These are phyloP conservation scores for Cerrena zonata DNA, from an alignment of 1,284 basidiomycete genomes.

Conservation along the genomic window DNA sequence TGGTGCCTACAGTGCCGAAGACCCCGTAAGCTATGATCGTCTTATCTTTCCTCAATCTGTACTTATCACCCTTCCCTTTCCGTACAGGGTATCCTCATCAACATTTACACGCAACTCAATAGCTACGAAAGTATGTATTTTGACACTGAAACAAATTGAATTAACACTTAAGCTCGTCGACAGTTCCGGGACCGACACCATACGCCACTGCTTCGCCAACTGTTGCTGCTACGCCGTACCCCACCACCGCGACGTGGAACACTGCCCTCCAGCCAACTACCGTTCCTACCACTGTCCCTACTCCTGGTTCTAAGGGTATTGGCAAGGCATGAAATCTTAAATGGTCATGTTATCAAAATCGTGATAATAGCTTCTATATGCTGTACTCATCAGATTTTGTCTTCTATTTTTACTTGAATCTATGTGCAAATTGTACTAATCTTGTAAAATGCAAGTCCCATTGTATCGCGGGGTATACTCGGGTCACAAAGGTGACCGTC, in stretches of 20 bases:
- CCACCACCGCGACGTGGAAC: slow-evolving; percentile 31
- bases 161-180: too few species aligned
- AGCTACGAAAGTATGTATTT: slow-evolving; percentile 21
- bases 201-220: slow-evolving; percentile 26
- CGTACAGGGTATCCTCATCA: slow-evolving; percentile 7
- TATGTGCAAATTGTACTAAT: too few species aligned
- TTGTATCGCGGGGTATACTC: too few species aligned
- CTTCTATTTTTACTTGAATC: too few species aligned
- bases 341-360: not conserved
- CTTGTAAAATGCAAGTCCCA: too few species aligned
- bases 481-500: too few species aligned
- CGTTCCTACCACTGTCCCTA: slow-evolving; percentile 24
- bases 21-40: slow-evolving; percentile 25
- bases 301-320: slow-evolving; percentile 1
- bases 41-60: not conserved
- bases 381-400: too few species aligned
- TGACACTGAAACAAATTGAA: too few species aligned
- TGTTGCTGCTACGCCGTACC: slow-evolving; percentile 27
- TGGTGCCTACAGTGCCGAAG: slow-evolving; percentile 38
- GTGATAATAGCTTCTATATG: too few species aligned
- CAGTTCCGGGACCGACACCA: slow-evolving; percentile 41
- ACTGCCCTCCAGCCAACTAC: slow-evolving; percentile 28
- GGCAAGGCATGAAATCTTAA: not conserved
- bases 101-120: slow-evolving; percentile 6
- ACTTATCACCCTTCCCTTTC: not conserved